phyloP scores from a whole-genome alignment of 1,284 basidiomycete genomes.

The Rhizoctonia solani region DNA sequence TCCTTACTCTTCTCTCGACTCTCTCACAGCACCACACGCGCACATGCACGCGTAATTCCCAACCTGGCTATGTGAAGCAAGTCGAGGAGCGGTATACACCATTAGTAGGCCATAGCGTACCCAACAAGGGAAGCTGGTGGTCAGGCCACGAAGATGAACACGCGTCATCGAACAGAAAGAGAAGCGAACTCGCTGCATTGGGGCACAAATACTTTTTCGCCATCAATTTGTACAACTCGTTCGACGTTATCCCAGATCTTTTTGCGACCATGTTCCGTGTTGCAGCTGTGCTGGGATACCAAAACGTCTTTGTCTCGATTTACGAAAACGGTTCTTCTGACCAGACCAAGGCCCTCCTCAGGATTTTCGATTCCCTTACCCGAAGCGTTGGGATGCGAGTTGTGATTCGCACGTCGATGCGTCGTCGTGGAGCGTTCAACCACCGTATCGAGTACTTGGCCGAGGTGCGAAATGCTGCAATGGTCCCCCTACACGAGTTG shows the following conservation, averaged over 20 bases:
- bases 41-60: constrained; percentile 82
- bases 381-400: constrained; percentile 86
- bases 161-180: constrained; percentile 50
- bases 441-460: constrained; percentile 98
- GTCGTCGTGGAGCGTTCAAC: constrained; percentile 93
- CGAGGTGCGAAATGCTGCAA: constrained; percentile 92
- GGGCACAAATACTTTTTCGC: constrained; percentile 97
- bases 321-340: constrained; percentile 97
- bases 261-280: constrained; percentile 95
- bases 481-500: constrained; percentile 89
- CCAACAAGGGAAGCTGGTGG: constrained; percentile 60
- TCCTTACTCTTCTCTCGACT: constrained; percentile 82
- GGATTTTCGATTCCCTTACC: constrained; percentile 90
- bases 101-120: constrained; percentile 72
- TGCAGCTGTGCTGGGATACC: constrained; percentile 86
- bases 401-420: constrained; percentile 86
- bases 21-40: constrained; percentile 88
- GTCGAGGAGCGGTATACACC: constrained; percentile 80
- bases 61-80: constrained; percentile 82
- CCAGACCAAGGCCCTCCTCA: constrained; percentile 92
- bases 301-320: constrained; percentile 95
- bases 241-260: constrained; percentile 94
- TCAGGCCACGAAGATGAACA: constrained; percentile 40
- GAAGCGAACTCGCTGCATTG: constrained; percentile 51
- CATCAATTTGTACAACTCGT: constrained; percentile 98